Conservation (phyloP, 2,329 filamentous ascomycete species). For the Juglanconis juglandina region DNA sequence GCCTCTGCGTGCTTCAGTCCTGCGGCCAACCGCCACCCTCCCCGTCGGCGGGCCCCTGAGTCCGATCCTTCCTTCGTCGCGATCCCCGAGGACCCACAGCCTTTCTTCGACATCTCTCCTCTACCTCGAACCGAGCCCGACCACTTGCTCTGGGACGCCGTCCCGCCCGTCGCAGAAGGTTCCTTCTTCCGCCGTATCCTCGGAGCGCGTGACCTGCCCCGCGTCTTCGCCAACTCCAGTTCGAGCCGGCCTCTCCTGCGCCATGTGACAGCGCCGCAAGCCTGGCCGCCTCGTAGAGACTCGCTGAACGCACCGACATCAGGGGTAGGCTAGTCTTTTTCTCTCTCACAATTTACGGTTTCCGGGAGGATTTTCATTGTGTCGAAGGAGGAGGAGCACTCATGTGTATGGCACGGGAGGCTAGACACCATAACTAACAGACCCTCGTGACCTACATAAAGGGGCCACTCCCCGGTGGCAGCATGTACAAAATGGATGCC, state of each 20-base stretch:
- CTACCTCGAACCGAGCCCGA: conserved; percentile 22
- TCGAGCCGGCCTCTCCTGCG: conserved; percentile 4
- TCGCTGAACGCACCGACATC: conserved; percentile 40
- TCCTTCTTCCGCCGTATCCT: conserved; percentile 51
- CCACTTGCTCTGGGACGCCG: conserved; percentile 41
- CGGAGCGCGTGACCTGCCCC: conserved; percentile 28
- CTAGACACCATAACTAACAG: conserved; percentile 2
- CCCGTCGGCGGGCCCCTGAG: conserved; percentile 12
- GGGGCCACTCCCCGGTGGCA: conserved; percentile 1
- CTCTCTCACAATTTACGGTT: background rate
- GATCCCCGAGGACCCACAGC: conserved; percentile 14
- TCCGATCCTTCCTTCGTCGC: conserved; percentile 11
- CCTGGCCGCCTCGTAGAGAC: conserved; percentile 47
- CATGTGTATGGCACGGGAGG: conserved; percentile 3
- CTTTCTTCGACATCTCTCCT: conserved; percentile 9
- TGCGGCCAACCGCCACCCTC: conserved; percentile 10
- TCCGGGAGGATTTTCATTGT: conserved; percentile 4
- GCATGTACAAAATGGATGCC: conserved; percentile 46
- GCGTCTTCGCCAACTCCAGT: conserved; percentile 2
- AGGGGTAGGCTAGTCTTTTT: conserved; percentile 12
- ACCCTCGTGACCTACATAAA: conserved; percentile 5
- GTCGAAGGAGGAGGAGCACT: background rate
- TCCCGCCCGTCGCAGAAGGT: conserved; percentile 53
- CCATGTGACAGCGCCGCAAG: conserved; percentile 27
- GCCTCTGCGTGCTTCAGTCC: conserved; percentile 12